Percentiles rank a stretch among this genome's conserved stretches.
phyloP scores from a whole-genome alignment of 1,284 basidiomycete species.

The Microbotryum silenes-acaulis region DNA sequence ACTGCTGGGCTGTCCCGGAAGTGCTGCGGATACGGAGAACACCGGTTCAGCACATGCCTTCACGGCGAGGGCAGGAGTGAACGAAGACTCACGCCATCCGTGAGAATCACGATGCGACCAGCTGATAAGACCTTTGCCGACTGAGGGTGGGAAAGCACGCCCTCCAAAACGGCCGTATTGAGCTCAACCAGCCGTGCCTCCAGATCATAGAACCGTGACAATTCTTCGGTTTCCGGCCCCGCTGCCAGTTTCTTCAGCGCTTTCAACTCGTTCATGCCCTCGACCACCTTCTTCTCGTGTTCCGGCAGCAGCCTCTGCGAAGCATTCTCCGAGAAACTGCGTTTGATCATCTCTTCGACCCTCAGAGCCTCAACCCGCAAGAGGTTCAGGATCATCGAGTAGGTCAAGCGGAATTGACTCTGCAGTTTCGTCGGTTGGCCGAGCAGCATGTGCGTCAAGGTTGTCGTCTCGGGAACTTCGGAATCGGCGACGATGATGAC shows the following conservation, averaged over 20 bases:
- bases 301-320: slow-evolving; percentile 87
- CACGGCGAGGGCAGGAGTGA: background rate
- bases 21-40: slow-evolving; percentile 51
- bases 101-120: slow-evolving; percentile 75
- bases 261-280: slow-evolving; percentile 66
- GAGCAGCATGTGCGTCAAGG: slow-evolving; percentile 81
- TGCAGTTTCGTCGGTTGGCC: slow-evolving; percentile 85
- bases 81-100: slow-evolving; percentile 59
- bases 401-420: slow-evolving; percentile 95
- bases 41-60: background rate
- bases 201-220: slow-evolving; percentile 71
- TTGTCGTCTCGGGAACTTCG: slow-evolving; percentile 74
- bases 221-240: slow-evolving; percentile 48
- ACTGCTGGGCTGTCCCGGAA: slow-evolving; percentile 68
- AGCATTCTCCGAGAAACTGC: slow-evolving; percentile 96
- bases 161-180: slow-evolving; percentile 60
- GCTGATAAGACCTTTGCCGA: slow-evolving; percentile 60
- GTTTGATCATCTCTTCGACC: slow-evolving; percentile 99
- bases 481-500: slow-evolving; percentile 82
- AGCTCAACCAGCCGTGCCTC: slow-evolving; percentile 57
- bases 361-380: slow-evolving; percentile 90
- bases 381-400: slow-evolving; percentile 98
- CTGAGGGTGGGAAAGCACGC: slow-evolving; percentile 57
- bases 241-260: slow-evolving; percentile 59
- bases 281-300: slow-evolving; percentile 75